Evolutionary conservation across 768 basidiomycete species (phyloP).

Genomic region (Serpula lacrymans): DNA sequence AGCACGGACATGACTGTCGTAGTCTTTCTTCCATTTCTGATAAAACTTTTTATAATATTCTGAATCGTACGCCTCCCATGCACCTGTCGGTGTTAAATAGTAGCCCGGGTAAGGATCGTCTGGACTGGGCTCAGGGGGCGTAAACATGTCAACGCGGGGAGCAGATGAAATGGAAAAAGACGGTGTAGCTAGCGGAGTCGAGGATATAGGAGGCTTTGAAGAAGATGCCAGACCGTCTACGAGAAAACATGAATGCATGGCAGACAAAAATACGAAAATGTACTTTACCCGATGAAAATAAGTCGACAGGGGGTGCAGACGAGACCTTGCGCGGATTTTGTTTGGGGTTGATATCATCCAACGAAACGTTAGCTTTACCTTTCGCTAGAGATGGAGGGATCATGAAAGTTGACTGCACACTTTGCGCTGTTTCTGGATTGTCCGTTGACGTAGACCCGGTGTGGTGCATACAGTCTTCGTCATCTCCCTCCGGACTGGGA

Average conservation of each 20-base stretch:
- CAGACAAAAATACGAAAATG: background rate
- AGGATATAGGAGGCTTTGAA: conserved; percentile 6
- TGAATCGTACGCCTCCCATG: conserved; percentile 73
- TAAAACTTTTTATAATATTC: conserved; percentile 66
- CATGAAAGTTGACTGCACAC: conserved; percentile 53
- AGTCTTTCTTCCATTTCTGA: conserved; percentile 71
- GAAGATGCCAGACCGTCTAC: conserved; percentile 5
- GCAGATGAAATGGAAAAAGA: conserved; percentile 55
- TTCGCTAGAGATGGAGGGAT: conserved; percentile 57
- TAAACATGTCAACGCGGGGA: conserved; percentile 62
- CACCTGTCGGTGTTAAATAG: conserved; percentile 77
- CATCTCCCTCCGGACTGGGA: conserved; percentile 11
- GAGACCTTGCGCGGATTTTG: conserved; percentile 8
- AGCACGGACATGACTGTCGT: conserved; percentile 67
- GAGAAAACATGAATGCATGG: conserved; percentile 1
- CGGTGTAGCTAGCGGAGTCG: conserved; percentile 3
- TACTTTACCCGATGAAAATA: conserved; percentile 63
- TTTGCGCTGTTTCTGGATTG: conserved; percentile 2
- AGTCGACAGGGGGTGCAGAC: conserved; percentile 46
- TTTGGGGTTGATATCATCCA: conserved; percentile 36
- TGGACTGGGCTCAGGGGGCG: conserved; percentile 70
- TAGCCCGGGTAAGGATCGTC: conserved; percentile 84
- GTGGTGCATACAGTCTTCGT: conserved; percentile 12
- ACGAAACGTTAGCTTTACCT: conserved; percentile 56
- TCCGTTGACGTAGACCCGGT: background rate